Base-by-base conservation (phyloP, 2,329 filamentous ascomycete species). In the Penicillium sp. region DNA sequence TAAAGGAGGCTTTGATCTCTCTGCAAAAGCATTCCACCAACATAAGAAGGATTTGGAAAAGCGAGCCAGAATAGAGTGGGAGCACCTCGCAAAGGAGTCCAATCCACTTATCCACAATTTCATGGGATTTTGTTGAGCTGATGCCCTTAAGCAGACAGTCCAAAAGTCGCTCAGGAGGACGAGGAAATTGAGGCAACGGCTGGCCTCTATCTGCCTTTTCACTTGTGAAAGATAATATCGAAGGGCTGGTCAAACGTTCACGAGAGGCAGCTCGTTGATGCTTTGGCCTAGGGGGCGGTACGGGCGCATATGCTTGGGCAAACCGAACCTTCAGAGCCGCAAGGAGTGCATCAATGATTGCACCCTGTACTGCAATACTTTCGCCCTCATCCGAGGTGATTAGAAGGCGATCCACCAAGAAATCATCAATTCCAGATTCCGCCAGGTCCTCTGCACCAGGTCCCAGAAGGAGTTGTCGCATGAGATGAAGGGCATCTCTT, bases 71-170 rank as follows among this genome's bases (percentile, higher is more conserved):
- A 73, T 96, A 96, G 14, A 96, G 81, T 0, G 93, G 92, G 29
- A 99, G 78, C 45, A 92, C 91, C 69, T 93, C 90, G 4, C 87
- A 85, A 8, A 99, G 81, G 64, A 99, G 93, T 29, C 85, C 82
- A 10, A 97, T 87, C 96, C 96, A 99, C 70, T 91, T 93, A 67
- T 98, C 93, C 35, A 99, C 79, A 6, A 96, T 88, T 9, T 87
- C 81, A 5, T 91, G 87, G 64, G 91, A 93, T 53, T 81, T 87
- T 3, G 83, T 72, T 3, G 92, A 90, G 54, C 89, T 87, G 50
- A 99, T 88, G 0, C 92, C 95, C 46, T 87, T 85, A 59, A 92
- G 88, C 13, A 99, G 81, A 69, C 91, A 96, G 61, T 90, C 83
- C n/a, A 99, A 76, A 35, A 88, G 80, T 16, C 90, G 87, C 21